Evolutionary conservation across 2,329 filamentous ascomycete species (phyloP), one percentile per base, ranked within the genome.

Genomic region (Colletotrichum sp.): DNA sequence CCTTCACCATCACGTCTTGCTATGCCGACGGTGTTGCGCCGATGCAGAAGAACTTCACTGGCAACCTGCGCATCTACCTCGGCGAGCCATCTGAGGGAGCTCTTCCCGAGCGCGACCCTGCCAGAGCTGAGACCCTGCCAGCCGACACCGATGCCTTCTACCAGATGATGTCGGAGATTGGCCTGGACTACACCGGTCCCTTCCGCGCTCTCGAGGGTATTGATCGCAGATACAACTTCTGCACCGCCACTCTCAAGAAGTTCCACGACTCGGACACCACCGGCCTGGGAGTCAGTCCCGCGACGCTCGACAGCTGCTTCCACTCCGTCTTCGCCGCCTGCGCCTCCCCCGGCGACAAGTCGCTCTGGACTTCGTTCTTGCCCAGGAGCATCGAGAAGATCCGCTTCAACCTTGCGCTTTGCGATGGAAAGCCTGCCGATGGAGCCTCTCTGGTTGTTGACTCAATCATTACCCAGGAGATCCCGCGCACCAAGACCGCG

Each of bases 301-400:
- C 78, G 1, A 76, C 80, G 3, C 77, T 87, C 0, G 85, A 86
- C 57, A 79, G 79, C 1, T 81, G 82, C 3, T 81, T 87, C 71
- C 86, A 87, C 73, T 75, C 81, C 7, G 73, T 82, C 12, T 79
- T 86, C 7, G 77, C 81, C 2, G 83, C 84, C 2, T 82, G 80
- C 61, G 80, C 80, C 7, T 82, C 78, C 26, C 85, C 85, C 0
- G 81, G 80, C 1, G 82, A 85, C 55, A 83, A 80, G 5, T 78
- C 78, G 5, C 78, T 87, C 6, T 82, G 81, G 79, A 75, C 81
- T 2, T 76, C 83, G 5, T 80, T 83, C 63, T 74, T 86, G 4
- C 83, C 84, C 5, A 80, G 79, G 0, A 74, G 58, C 15, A 82
- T 85, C 15, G 69, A 77, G 16, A 70, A 73, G 26, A 75, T 81